Base-by-base conservation (phyloP, 108 stramenopile species). In the Discostella stelligeroides region DNA sequence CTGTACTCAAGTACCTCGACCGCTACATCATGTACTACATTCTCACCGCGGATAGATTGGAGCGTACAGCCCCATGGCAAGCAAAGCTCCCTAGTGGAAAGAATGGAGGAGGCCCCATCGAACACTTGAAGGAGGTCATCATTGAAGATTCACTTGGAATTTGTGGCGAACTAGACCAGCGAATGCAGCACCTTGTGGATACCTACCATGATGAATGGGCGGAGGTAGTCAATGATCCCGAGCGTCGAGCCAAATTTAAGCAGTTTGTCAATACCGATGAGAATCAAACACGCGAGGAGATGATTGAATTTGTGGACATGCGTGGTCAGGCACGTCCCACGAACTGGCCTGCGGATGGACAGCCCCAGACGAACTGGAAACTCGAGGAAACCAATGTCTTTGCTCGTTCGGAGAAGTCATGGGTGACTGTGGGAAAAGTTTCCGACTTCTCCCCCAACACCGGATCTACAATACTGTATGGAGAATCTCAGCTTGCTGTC, bases 121-220 rank as follows among this genome's bases (percentile, higher is more conserved):
- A 91, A 47, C 91, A 94, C 63, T 79, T 94, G 56, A 91, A 86
- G 76, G 92, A 92, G 61, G 94, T 97, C 7, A 90, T 97, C 64
- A 92, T 97, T 48, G 90, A 95, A 74, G 96, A 97, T 77, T 92
- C 91, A 21, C 83, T 97, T 20, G 94, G 96, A 30, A 97, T 97
- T 53, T 87, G 85, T 68, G 92, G 84, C 0, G 90, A 97, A 66
- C 85, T 97, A 27, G 96, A 97, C 58, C 34, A 40, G 7, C 90
- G 92, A 24, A 97, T 97, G 96, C 80, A 87, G 61, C 74, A 92
- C 73, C 79, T 95, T 70, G 90, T 97, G 15, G 88, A 95, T 63
- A 97, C 94, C 7, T 97, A 97, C 81, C 92, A 95, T 63, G 94
- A 95, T 72, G 96, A 97, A 78, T 95, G 94, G 96, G 92, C 92